Percentiles rank a stretch among this genome's conserved stretches.
Evolutionary conservation across 805 yeast genomes (phyloP).

Genomic region (Blastobotrys parvus): DNA sequence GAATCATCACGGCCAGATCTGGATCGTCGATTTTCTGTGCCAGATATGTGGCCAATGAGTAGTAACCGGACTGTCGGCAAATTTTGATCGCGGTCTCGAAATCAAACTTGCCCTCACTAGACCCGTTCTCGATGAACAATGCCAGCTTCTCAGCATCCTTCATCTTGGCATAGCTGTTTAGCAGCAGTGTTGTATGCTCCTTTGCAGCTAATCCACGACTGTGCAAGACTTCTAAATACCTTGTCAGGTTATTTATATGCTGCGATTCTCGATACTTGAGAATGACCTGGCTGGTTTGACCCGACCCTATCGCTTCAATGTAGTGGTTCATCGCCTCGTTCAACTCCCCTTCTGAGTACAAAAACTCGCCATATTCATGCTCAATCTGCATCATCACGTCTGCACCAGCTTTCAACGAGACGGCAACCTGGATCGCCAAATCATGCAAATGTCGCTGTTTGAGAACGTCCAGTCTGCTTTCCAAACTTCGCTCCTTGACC

Average conservation of each 20-base stretch:
- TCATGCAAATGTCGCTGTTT: constrained; percentile 62
- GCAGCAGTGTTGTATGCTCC: constrained; percentile 73
- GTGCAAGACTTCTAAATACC: constrained; percentile 55
- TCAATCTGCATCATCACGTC: constrained; percentile 34
- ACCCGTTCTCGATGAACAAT: constrained; percentile 37
- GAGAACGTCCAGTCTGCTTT: constrained; percentile 61
- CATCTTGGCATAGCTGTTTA: constrained; percentile 74
- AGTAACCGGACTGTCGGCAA: constrained; percentile 65
- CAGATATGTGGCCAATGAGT: constrained; percentile 55
- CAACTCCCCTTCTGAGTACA: constrained; percentile 56
- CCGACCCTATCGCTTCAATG: constrained; percentile 41
- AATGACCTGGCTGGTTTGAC: constrained; percentile 66
- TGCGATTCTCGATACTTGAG: constrained; percentile 72
- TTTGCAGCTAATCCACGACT: constrained; percentile 48
- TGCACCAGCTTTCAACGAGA: constrained; percentile 24
- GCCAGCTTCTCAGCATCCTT: constrained; percentile 52
- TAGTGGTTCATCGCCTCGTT: constrained; percentile 71
- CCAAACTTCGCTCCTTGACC: constrained; percentile 55
- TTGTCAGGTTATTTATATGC: constrained; percentile 54
- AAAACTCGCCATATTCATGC: constrained; percentile 60
- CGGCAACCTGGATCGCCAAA: constrained; percentile 64
- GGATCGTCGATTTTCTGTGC: constrained; percentile 69
- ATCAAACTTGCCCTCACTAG: constrained; percentile 42
- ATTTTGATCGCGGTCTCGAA: constrained; percentile 57
- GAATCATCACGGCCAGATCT: constrained; percentile 65